phyloP scores from a whole-genome alignment of 306 rosid species.

The Acmispon strigosus region DNA sequence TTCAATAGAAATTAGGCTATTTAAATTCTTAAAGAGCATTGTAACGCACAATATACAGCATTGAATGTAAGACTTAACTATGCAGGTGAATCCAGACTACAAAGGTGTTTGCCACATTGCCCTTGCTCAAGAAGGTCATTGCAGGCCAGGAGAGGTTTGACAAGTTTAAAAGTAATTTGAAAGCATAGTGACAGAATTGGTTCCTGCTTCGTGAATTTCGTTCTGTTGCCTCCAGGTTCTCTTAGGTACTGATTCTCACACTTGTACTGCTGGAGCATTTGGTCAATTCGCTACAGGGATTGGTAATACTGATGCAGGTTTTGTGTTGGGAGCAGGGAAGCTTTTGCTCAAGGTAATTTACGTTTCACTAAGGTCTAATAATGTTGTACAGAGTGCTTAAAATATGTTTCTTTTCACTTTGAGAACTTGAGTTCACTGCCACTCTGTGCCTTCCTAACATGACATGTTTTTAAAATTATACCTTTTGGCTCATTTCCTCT shows the following conservation, averaged over 20 bases:
- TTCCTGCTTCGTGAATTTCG: conserved; percentile 12
- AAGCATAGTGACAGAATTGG: background rate
- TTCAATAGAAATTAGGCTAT: background rate
- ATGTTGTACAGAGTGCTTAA: background rate
- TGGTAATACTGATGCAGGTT: conserved; percentile 93
- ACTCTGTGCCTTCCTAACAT: background rate
- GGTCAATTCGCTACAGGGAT: conserved; percentile 98
- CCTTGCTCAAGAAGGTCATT: conserved; percentile 99
- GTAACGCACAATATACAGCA: background rate
- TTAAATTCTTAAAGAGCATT: conserved; percentile 3
- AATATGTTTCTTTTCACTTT: background rate
- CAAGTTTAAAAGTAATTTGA: conserved; percentile 9
- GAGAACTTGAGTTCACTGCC: background rate
- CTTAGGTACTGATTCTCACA: conserved; percentile 95
- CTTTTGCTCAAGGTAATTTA: conserved; percentile 71
- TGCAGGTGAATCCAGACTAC: conserved; percentile 93
- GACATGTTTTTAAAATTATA: background rate
- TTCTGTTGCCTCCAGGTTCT: conserved; percentile 50
- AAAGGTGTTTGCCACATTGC: conserved; percentile 96
- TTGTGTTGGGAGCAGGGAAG: conserved; percentile 87
- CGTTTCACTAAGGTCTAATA: background rate
- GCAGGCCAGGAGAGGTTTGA: conserved; percentile 95
- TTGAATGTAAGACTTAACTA: conserved; percentile 11
- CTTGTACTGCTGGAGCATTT: conserved; percentile 97
- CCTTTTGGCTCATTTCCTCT: background rate